Evolutionary conservation across 2,329 filamentous ascomycete genomes (phyloP), one percentile per base, ranked within the genome.

Genomic region (Diaporthe sp.): DNA sequence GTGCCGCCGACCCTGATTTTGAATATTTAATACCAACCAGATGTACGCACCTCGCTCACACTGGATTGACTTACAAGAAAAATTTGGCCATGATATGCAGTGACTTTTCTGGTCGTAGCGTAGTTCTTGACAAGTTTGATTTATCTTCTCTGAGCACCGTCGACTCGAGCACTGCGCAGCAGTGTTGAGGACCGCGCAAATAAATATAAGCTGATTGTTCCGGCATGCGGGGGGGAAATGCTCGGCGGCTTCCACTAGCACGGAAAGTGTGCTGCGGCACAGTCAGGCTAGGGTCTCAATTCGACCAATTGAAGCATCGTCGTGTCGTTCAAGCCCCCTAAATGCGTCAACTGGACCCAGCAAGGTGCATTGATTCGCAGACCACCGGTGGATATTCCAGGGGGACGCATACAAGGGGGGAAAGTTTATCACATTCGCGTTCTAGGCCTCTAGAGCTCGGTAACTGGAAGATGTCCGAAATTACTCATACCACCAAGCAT

Each of bases 251-350:
- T 46, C 12, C n/a, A 65, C 42, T 46, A 65, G 8, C 25, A 46
- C 59, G 25, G 59, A 65, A 46, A 65, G 59, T 46, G 25, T 31
- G 59, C 59, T 65, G 59, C 59, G 39, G 59, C 59, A 46, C 59
- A 46, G 59, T 31, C 39, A 46, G 59, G 39, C 59, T 42, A 46
- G 59, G 39, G 59, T 65, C 25, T 22, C 42, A 31, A 65, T 8
- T 25, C 39, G 42, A 22, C 59, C 59, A 65, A 65, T 65, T 65
- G 59, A 65, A 65, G 17, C 59, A 46, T 22, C 39, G 59, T 65
- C 9, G 15, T 46, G 59, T 42, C 8, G 8, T 44, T 31, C 22
- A 13, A 62, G 25, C 39, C 59, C 42, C 59, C 17, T 31, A 46
- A 46, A 46, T 44, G 42, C 59, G 39, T 46, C 9, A 31, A 46